Conservation (phyloP, 2,329 filamentous ascomycete genomes). For the Trichoderma guizhouense region DNA sequence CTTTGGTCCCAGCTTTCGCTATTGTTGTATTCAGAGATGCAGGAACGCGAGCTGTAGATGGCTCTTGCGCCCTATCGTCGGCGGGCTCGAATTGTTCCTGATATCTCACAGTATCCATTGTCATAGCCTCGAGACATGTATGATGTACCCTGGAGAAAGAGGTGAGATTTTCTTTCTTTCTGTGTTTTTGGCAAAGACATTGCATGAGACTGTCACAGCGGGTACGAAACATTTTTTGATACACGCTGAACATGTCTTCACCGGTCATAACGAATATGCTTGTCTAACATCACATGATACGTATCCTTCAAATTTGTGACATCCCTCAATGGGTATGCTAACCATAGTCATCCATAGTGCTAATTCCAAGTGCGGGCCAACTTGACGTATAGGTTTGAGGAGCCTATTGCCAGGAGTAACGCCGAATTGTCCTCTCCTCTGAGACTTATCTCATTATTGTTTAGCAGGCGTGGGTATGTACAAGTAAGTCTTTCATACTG, state of each 20-base stretch:
- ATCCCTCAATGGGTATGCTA: background rate
- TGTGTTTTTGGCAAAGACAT: background rate
- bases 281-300: background rate
- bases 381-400: background rate
- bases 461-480: background rate
- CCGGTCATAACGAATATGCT: background rate
- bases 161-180: background rate
- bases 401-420: background rate
- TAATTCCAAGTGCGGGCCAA: background rate
- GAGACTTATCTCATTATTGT: no score
- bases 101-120: background rate
- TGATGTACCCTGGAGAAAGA: background rate
- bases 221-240: background rate
- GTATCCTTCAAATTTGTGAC: background rate
- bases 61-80: background rate
- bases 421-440: background rate
- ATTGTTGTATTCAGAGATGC: constrained; percentile 8
- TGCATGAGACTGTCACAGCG: background rate
- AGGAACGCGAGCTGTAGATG: constrained; percentile 16
- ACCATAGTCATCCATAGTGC: background rate
- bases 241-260: background rate
- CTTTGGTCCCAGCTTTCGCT: background rate
- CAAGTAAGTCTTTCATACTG: background rate
- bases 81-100: background rate
- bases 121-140: background rate